A percentile compares a stretch with the other conserved stretches of the same genome.
Conservation (phyloP, 2,329 filamentous ascomycete genomes). For the Neoarthrinium moseri region DNA sequence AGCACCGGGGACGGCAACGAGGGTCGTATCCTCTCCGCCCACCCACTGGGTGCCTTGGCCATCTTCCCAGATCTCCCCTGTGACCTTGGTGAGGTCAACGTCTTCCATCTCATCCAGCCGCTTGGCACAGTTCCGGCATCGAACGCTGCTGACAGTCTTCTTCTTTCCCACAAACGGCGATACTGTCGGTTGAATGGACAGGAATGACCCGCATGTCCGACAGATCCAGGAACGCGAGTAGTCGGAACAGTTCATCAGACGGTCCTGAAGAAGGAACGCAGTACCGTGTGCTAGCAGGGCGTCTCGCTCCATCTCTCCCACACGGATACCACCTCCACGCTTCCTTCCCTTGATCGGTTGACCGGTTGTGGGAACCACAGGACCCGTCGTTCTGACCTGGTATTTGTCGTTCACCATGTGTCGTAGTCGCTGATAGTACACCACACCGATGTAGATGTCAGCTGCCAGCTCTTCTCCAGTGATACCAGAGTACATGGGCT, state of each 20-base stretch:
- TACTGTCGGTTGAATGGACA: slow-evolving; percentile 81
- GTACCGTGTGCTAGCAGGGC: slow-evolving; percentile 92
- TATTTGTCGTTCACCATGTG: slow-evolving; percentile 99
- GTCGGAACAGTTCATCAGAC: slow-evolving; percentile 95
- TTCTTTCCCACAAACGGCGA: slow-evolving; percentile 64
- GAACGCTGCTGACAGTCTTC: slow-evolving; percentile 66
- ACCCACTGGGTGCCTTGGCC: slow-evolving; percentile 80
- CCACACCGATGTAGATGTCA: slow-evolving; percentile 94
- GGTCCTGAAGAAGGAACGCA: slow-evolving; percentile 91
- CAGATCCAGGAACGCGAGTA: slow-evolving; percentile 90
- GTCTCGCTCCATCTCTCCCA: slow-evolving; percentile 99
- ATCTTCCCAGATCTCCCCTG: slow-evolving; percentile 89
- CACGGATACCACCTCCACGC: slow-evolving; percentile 96
- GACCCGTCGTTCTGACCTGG: slow-evolving; percentile 94
- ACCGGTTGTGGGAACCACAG: slow-evolving; percentile 84
- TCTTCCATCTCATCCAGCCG: slow-evolving; percentile 58
- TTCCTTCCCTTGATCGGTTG: slow-evolving; percentile 97
- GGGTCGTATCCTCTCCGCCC: slow-evolving; percentile 85
- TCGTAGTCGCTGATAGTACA: slow-evolving; percentile 95
- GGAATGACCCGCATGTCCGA: slow-evolving; percentile 83
- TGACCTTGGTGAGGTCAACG: slow-evolving; percentile 52
- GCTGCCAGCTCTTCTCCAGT: slow-evolving; percentile 91
- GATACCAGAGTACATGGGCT: slow-evolving; percentile 97
- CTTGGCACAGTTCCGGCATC: slow-evolving; percentile 76
- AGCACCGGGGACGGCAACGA: slow-evolving; percentile 90